Percentiles rank a stretch among this genome's conserved stretches.
These are phyloP conservation scores for Trichophyton benhamiae DNA, from an alignment of 2,329 filamentous ascomycete genomes.

Conservation along the genomic window DNA sequence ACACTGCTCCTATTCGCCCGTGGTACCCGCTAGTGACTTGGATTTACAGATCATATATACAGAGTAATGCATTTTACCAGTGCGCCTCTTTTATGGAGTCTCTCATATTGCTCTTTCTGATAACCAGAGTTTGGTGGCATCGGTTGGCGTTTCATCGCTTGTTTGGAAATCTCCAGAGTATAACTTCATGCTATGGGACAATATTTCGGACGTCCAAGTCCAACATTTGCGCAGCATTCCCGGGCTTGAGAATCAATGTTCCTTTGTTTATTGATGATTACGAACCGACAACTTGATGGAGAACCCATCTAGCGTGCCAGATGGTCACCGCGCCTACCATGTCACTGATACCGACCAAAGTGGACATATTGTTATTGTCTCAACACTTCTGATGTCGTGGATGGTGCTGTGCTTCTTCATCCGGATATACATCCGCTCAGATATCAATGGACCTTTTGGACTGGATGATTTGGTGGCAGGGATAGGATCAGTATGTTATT, in stretches of 20 bases:
- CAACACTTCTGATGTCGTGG: constrained; percentile 10
- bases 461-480: constrained; percentile 16
- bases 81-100: background rate
- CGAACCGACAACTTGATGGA: background rate
- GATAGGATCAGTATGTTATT: constrained; percentile 12
- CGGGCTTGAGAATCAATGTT: background rate
- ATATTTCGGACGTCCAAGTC: background rate
- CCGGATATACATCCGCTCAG: constrained; percentile 16
- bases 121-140: background rate
- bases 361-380: constrained; percentile 6
- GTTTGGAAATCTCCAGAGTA: background rate
- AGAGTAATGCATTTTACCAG: background rate
- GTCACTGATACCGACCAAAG: constrained; percentile 7
- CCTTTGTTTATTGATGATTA: background rate
- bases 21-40: background rate
- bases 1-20: background rate
- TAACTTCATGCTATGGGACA: background rate
- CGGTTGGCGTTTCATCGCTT: background rate
- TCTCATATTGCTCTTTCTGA: background rate
- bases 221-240: background rate
- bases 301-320: background rate
- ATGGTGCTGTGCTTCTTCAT: constrained; percentile 9
- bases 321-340: constrained; percentile 5
- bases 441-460: constrained; percentile 18
- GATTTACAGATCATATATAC: background rate